phyloP scores from a whole-genome alignment of 1,139 yeast species.

The Yamadazyma epiphylla region DNA sequence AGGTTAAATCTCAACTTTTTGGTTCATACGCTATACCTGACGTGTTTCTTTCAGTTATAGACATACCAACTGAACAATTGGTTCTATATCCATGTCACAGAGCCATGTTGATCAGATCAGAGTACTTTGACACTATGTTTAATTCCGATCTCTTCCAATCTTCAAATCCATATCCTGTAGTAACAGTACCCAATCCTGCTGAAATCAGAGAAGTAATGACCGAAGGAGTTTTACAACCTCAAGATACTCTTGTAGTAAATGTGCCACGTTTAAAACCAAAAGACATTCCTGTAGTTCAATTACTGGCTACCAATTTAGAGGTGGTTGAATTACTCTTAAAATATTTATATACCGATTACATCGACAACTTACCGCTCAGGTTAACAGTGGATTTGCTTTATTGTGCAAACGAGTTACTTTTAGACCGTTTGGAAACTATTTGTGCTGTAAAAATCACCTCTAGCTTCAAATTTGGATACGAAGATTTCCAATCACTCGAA shows the following conservation, averaged over 20 bases:
- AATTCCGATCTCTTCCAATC: slow-evolving; percentile 36
- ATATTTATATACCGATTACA: slow-evolving; percentile 60
- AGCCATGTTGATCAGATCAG: slow-evolving; percentile 57
- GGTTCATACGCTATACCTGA: slow-evolving; percentile 42
- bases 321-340: slow-evolving; percentile 54
- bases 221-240: slow-evolving; percentile 2
- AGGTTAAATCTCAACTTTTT: slow-evolving; percentile 16
- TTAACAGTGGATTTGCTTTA: slow-evolving; percentile 53
- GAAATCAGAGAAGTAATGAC: too few species aligned
- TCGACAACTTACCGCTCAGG: slow-evolving; percentile 43
- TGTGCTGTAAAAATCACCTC: slow-evolving; percentile 61
- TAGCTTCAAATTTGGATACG: slow-evolving; percentile 19
- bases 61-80: slow-evolving; percentile 21
- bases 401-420: slow-evolving; percentile 58
- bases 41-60: slow-evolving; percentile 39
- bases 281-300: slow-evolving; percentile 28
- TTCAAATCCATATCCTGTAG: slow-evolving; percentile 6
- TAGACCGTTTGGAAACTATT: slow-evolving; percentile 61
- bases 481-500: slow-evolving; percentile 18
- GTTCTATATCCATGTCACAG: slow-evolving; percentile 60
- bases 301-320: slow-evolving; percentile 23
- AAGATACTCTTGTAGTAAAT: slow-evolving; percentile 16
- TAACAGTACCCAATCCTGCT: too few species aligned
- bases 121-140: slow-evolving; percentile 65
- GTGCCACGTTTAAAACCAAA: slow-evolving; percentile 16